These are phyloP conservation scores for Dactylonectria estremocensis DNA, from an alignment of 2,329 filamentous ascomycete genomes.

Conservation along the genomic window DNA sequence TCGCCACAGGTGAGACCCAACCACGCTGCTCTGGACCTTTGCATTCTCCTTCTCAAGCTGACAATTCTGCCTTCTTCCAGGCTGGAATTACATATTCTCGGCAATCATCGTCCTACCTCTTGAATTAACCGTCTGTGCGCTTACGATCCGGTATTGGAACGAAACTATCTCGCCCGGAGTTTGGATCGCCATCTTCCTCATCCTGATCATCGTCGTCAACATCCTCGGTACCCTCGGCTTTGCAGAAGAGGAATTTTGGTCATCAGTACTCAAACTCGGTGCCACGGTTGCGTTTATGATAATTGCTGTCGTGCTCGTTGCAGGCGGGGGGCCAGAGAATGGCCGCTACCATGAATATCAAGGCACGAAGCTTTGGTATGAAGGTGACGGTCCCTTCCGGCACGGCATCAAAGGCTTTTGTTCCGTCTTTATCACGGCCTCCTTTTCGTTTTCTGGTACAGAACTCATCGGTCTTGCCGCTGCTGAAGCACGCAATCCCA, in stretches of 20 bases:
- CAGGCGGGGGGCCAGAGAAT: constrained; percentile 68
- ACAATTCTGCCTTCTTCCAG: too few relatives aligned
- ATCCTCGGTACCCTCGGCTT: constrained; percentile 70
- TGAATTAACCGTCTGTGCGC: constrained; percentile 66
- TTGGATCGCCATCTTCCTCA: constrained; percentile 69
- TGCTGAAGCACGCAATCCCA: constrained; percentile 77
- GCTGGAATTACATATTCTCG: constrained; percentile 62
- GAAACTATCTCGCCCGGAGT: constrained; percentile 62
- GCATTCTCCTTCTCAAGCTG: too few relatives aligned
- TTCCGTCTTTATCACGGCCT: constrained; percentile 79
- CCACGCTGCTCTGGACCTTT: too few relatives aligned
- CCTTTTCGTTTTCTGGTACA: constrained; percentile 78
- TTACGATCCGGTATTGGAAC: constrained; percentile 70
- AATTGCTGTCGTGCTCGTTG: constrained; percentile 70
- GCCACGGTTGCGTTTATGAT: constrained; percentile 75
- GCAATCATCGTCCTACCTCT: constrained; percentile 66
- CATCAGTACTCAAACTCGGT: constrained; percentile 68
- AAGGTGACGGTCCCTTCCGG: constrained; percentile 68
- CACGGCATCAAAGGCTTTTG: constrained; percentile 81
- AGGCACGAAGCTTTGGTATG: constrained; percentile 56
- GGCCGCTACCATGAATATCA: constrained; percentile 60
- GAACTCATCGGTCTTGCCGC: constrained; percentile 80
- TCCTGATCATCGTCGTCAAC: constrained; percentile 66
- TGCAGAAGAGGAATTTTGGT: constrained; percentile 70
- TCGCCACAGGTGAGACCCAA: too few relatives aligned